Conservation (phyloP, 2,329 filamentous ascomycete genomes). For the Exophiala oligosperma region DNA sequence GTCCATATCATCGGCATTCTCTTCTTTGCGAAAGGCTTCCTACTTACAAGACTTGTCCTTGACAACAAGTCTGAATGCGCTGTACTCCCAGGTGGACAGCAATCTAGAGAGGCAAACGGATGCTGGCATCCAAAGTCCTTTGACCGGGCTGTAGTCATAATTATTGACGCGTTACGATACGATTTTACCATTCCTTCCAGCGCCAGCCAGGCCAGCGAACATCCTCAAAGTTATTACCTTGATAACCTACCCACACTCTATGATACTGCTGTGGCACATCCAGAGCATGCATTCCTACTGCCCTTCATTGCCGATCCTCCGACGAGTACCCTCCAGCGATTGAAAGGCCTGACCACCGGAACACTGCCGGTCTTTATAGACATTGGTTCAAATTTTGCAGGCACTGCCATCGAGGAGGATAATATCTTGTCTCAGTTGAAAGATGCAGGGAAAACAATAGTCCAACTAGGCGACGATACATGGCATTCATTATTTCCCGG, state of each 20-base stretch:
- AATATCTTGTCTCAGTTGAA: constrained; percentile 67
- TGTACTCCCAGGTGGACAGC: constrained; percentile 58
- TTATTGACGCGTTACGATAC: constrained; percentile 93
- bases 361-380: constrained; percentile 95
- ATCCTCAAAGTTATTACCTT: constrained; percentile 68
- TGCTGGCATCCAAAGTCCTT: constrained; percentile 98
- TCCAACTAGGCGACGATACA: constrained; percentile 96
- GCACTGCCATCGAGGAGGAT: constrained; percentile 93
- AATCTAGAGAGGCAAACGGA: constrained; percentile 56
- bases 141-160: constrained; percentile 82
- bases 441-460: constrained; percentile 71
- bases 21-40: constrained; percentile 92
- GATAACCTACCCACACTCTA: constrained; percentile 85
- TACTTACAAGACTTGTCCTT: constrained; percentile 80
- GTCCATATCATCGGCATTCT: constrained; percentile 81
- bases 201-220: constrained; percentile 41
- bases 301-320: constrained; percentile 98
- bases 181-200: constrained; percentile 86
- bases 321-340: constrained; percentile 84
- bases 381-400: constrained; percentile 90
- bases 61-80: constrained; percentile 73
- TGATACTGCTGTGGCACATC: constrained; percentile 72
- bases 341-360: constrained; percentile 93
- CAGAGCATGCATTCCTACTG: constrained; percentile 81
- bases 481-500: constrained; percentile 92